Percentiles rank a stretch among this genome's conserved stretches.
phyloP scores from a whole-genome alignment of 768 basidiomycete genomes.

The Candolleomyces aberdarensis region DNA sequence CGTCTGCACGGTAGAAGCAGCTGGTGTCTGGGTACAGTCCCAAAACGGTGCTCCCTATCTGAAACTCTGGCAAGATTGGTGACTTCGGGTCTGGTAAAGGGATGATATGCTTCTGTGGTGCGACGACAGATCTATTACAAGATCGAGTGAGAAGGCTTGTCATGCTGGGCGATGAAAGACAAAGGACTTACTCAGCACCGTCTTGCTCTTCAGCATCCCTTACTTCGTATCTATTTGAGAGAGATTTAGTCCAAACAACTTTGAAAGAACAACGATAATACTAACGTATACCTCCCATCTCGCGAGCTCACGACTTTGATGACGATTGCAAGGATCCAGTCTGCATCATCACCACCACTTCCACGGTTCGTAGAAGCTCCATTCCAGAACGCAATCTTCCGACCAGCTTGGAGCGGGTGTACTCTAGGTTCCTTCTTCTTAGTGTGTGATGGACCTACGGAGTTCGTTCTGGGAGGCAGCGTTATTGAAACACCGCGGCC shows the following conservation, averaged over 20 bases:
- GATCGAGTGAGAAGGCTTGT: background rate
- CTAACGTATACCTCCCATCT: slow-evolving; percentile 55
- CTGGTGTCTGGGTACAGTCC: slow-evolving; percentile 91
- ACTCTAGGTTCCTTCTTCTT: slow-evolving; percentile 58
- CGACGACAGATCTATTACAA: slow-evolving; percentile 37
- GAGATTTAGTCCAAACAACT: background rate
- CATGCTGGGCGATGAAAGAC: background rate
- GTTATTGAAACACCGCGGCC: slow-evolving; percentile 54
- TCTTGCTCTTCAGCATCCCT: slow-evolving; percentile 84
- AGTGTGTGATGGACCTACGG: slow-evolving; percentile 58
- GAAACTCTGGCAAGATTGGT: slow-evolving; percentile 64
- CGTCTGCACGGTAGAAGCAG: slow-evolving; percentile 87
- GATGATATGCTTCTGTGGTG: slow-evolving; percentile 68
- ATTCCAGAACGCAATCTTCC: slow-evolving; percentile 82
- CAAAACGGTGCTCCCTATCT: slow-evolving; percentile 70
- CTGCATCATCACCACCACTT: slow-evolving; percentile 48
- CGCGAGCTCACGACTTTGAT: slow-evolving; percentile 68
- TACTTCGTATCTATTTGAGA: slow-evolving; percentile 66
- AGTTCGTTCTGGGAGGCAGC: slow-evolving; percentile 49
- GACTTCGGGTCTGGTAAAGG: slow-evolving; percentile 77
- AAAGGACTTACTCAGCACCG: slow-evolving; percentile 51
- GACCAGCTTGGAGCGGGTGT: slow-evolving; percentile 67
- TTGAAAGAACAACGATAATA: background rate
- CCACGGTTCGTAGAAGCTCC: slow-evolving; percentile 52
- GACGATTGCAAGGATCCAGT: slow-evolving; percentile 81